A percentile compares a stretch with the other conserved stretches of the same genome.
Conservation (phyloP, 192 early-diverging fungal species). For the Podila minutissima region DNA sequence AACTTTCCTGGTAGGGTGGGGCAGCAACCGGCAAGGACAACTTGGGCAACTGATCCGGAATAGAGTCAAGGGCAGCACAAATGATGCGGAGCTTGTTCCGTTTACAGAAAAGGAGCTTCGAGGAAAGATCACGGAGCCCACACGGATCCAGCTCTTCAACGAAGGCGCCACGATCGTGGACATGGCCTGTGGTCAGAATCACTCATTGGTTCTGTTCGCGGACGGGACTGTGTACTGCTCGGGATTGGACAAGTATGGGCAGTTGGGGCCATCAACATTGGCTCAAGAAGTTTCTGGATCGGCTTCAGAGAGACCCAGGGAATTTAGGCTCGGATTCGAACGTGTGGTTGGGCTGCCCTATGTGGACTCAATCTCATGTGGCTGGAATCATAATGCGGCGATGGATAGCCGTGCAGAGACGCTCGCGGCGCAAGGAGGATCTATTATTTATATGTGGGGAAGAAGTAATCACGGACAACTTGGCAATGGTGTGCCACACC, state of each 20-base stretch:
- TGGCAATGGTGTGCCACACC: slow-evolving; percentile 21
- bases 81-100: not conserved
- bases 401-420: slow-evolving; percentile 41
- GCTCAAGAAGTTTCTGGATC: slow-evolving; percentile 9
- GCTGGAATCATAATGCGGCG: slow-evolving; percentile 69
- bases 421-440: not conserved
- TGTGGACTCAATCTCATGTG: slow-evolving; percentile 57
- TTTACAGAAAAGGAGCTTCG: slow-evolving; percentile 23
- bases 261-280: slow-evolving; percentile 55
- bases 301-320: slow-evolving; percentile 17
- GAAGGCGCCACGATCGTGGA: slow-evolving; percentile 46
- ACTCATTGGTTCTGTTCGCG: slow-evolving; percentile 61
- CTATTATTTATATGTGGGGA: slow-evolving; percentile 70
- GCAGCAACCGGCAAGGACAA: slow-evolving; percentile 68
- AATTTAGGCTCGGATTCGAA: slow-evolving; percentile 58
- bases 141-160: slow-evolving; percentile 16
- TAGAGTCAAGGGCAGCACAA: not conserved
- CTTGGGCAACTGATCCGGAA: slow-evolving; percentile 44
- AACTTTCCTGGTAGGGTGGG: slow-evolving; percentile 55
- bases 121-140: slow-evolving; percentile 45
- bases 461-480: slow-evolving; percentile 81
- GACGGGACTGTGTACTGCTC: slow-evolving; percentile 60
- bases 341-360: slow-evolving; percentile 21
- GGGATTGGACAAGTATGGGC: slow-evolving; percentile 73
- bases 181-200: slow-evolving; percentile 73